Evolutionary conservation across 2,329 filamentous ascomycete species (phyloP).

Genomic region (Coniochaeta prunicola): DNA sequence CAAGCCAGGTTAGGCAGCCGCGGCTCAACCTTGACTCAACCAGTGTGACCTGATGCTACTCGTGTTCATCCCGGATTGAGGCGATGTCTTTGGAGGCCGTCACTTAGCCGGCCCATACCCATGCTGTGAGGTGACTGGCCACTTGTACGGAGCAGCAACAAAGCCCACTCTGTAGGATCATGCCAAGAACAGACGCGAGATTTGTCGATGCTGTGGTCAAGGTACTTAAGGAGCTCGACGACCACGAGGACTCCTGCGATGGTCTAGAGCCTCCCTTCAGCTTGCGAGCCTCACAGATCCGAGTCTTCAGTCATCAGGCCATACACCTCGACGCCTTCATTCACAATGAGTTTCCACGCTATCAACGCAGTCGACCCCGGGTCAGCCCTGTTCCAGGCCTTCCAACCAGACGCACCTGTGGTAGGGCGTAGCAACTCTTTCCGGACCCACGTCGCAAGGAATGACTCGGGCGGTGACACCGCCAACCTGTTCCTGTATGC

Average conservation of each 20-base stretch:
- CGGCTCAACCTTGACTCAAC: background rate
- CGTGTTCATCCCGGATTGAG: background rate
- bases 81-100: background rate
- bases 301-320: background rate
- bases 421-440: background rate
- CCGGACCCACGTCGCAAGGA: constrained; percentile 3
- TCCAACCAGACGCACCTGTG: constrained; percentile 2
- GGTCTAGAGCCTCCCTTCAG: background rate
- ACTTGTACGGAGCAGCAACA: background rate
- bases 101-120: no score
- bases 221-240: background rate
- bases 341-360: constrained; percentile 4
- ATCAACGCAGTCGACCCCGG: background rate
- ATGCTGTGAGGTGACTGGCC: background rate
- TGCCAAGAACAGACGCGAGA: background rate
- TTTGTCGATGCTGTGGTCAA: background rate
- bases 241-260: background rate
- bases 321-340: background rate
- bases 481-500: constrained; percentile 8
- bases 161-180: background rate
- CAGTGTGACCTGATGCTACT: no score
- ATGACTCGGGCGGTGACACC: constrained; percentile 5
- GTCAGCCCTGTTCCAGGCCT: constrained; percentile 2
- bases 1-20: background rate
- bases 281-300: background rate